Base-by-base conservation (phyloP, 2,329 filamentous ascomycete genomes). In the Neofusicoccum umdonicola region DNA sequence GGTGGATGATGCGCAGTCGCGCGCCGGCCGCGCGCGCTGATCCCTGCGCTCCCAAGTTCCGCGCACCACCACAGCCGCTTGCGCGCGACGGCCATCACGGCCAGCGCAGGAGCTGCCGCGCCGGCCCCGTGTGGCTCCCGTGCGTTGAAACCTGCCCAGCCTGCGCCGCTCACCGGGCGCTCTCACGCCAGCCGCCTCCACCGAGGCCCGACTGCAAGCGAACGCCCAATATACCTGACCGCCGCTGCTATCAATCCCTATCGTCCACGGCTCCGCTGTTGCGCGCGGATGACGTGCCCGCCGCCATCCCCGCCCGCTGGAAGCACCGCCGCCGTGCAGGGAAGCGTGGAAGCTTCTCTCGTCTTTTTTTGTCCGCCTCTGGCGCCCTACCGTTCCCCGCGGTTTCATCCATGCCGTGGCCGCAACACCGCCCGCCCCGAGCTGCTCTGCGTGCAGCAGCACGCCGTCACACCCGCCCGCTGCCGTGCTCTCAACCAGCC, bases 51-150 rank as follows among this genome's bases (percentile, higher is more conserved):
- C 31, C 17, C 56, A 31, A 41, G 42, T 60, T 47, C 56, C 41
- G 56, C 54, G 54, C 56, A 45, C 56, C 56, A 60, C 44, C 56
- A 45, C 34, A 60, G 56, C 56, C 56, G 35, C 39, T 44, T 57
- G 22, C 54, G 51, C 51, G 17, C 19, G 52, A 44, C 51, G 19
- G 51, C 35, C 11, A 44, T 35, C 27, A 31, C 27, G 27, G 27
- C 27, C 27, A 31, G 27, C 27, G 27, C 27, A 31, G 27, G 27
- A 31, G 27, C 27, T 22, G 19, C 19, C 19, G 19, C 19, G 12
- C 35, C 35, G 12, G 8, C 35, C 7, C 12, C 35, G 35, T 11
- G 54, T 13, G 8, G 41, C 41, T 45, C 22, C 54, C 54, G 56
- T 60, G 56, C 56, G 41, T 60, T 47, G 42, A 47, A 60, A 60